Base-by-base conservation (phyloP, 148 eudicot species). In the Diospyros lotus region DNA sequence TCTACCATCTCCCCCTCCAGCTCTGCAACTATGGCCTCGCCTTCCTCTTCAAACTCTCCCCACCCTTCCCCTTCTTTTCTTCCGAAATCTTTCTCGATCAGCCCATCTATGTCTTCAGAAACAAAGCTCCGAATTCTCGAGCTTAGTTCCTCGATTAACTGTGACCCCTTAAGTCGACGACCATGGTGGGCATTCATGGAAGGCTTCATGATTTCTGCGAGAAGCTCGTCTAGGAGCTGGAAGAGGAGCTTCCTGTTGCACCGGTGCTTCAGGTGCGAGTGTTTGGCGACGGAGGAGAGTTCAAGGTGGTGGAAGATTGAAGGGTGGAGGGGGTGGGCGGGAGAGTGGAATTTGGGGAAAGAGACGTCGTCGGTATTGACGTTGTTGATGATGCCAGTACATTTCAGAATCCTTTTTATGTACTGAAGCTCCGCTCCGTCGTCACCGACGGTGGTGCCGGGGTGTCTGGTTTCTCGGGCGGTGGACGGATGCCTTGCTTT, bases 311-410 rank as follows among this genome's bases (percentile, higher is more conserved):
- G 80, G 69, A 86, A 90, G 66, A 89, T 79, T 28, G 87, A 85
- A 41, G 98, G 96, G 80, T 92, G 84, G 41, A 94, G 79, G 9
- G 96, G 96, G 79, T 88, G 92, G 5, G 85, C 83, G 1, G 86
- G 76, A 13, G 87, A 86, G 79, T 74, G 80, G 91, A 89, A 90
- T 58, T 78, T 82, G 60, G 86, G 73, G 74, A 81, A 78, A 51
- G 92, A 81, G 1, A 85, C 56, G 0, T 88, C 86, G 56, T 88
- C 86, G 56, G 98, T 78, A 52, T 80, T 73, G 73, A 50, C 68
- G 77, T 88, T 76, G 28, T 28, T 28, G 28, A 28, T 28, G 48
- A 94, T 84, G 52, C 93, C 92, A 4, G 88, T 67, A 67, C 84
- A 75, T 68, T 85, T 87, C 43, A 94, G 89, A 66, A 92, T 82